phyloP scores from a whole-genome alignment of 2,329 filamentous ascomycete genomes.

The Cladosporium sp. region DNA sequence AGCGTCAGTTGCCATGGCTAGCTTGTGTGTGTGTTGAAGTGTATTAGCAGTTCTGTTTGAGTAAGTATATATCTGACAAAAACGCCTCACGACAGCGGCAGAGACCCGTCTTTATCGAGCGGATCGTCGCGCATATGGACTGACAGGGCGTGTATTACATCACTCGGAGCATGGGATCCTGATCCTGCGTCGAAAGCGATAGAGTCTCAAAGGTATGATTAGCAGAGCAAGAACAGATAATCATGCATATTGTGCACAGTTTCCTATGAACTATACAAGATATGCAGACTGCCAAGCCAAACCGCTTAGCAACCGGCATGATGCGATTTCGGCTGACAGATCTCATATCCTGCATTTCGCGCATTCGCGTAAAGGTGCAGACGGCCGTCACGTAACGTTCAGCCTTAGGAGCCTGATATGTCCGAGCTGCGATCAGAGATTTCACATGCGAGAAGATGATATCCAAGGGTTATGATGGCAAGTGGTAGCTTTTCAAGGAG shows the following conservation, averaged over 20 bases:
- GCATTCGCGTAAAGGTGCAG: not conserved
- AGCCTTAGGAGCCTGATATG: not conserved
- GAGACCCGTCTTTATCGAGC: not conserved
- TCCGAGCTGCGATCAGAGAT: not conserved
- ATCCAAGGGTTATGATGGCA: not conserved
- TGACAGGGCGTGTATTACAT: not conserved
- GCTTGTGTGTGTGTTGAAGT: not conserved
- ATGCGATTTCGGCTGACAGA: not conserved
- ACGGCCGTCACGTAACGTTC: not conserved
- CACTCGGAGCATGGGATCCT: not conserved
- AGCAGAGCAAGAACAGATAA: not conserved
- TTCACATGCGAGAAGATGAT: not conserved
- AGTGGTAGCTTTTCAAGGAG: not conserved
- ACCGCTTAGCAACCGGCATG: not conserved
- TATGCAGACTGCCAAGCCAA: constrained; percentile 4
- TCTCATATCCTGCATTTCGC: not conserved
- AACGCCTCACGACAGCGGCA: not conserved
- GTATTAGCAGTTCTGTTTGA: not conserved
- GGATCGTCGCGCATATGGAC: no score
- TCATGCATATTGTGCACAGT: not conserved
- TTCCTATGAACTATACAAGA: not conserved
- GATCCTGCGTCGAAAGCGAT: not conserved
- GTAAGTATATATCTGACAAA: not conserved
- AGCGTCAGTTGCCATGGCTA: not conserved
- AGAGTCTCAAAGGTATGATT: not conserved